Base-by-base conservation (phyloP, 129 eudicot genomes). In the Flaveria trinervia region DNA sequence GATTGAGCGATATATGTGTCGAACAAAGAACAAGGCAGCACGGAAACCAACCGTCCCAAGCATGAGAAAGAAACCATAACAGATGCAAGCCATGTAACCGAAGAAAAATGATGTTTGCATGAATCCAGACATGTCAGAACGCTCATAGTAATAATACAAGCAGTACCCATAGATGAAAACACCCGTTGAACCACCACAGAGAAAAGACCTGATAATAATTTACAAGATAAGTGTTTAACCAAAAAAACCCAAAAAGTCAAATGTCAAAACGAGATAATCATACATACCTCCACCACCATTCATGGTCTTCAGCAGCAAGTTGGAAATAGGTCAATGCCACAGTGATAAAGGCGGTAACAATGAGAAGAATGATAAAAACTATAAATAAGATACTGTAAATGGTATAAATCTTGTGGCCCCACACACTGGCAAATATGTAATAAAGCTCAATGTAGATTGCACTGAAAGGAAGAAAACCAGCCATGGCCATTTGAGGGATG, bases 401-500 rank as follows among this genome's bases (percentile, higher is more conserved):
- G 52, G 92, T 88, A 76, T 88, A 88, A 48, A 88, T 88, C 75
- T 90, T 76, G 86, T 88, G 93, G 56, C 93, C 93, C 93, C 93
- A 88, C n/a, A 88, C 93, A 65, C 93, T 88, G 65, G 93, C 93
- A 77, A 88, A 88, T 39, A 88, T 88, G 83, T 88, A 88, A 70
- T 88, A 88, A 68, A 88, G 93, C 71, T 88, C 93, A 28, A 88
- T 88, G 48, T 88, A 88, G 28, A 88, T 88, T 1, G 93, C 93
- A 61, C 93, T 88, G 73, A 88, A 88, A 9, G 93, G 93, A 52
- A 88, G 72, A 79, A 88, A 88, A 18, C 93, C 93, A 73, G 93
- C 90, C 93, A 88, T 88, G 56, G 93, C 93, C 90, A 88, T 88
- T 77, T 88, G 93, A 64, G 93, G 93, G 72, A 88, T 72, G 28